phyloP scores from a whole-genome alignment of 2,329 filamentous ascomycete species.

The Penicillium psychrosexuale region DNA sequence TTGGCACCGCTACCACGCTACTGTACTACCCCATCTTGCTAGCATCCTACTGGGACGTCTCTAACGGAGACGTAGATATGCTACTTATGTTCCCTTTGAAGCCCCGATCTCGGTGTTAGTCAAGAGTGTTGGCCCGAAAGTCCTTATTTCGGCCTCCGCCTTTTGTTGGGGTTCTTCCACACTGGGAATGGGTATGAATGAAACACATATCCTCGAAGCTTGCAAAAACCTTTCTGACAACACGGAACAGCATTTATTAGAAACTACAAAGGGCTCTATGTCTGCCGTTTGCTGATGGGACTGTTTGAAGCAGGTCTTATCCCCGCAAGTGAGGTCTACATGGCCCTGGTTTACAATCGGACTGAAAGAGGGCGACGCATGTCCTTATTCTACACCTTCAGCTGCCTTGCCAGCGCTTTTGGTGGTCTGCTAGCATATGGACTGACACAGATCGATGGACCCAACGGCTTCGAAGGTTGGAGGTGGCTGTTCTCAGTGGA shows the following conservation, averaged over 20 bases:
- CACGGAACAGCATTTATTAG: neutral
- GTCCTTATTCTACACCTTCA: neutral
- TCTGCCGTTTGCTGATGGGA: neutral
- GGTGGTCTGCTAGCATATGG: neutral
- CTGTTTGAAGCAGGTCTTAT: neutral
- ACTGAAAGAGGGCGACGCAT: neutral
- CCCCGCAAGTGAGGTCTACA: neutral
- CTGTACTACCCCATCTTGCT: neutral
- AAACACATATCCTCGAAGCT: neutral
- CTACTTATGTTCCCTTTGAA: neutral
- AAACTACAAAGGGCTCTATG: neutral
- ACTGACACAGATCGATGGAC: neutral
- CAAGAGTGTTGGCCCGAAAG: neutral
- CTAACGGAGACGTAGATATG: neutral
- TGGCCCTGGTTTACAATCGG: neutral
- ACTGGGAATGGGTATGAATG: neutral
- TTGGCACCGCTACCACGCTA: neutral
- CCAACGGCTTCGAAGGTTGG: neutral
- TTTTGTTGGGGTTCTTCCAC: neutral
- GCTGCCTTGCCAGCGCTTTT: neutral
- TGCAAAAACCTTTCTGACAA: neutral
- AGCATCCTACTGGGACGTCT: neutral
- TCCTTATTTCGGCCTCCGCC: neutral
- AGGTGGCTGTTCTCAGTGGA: neutral
- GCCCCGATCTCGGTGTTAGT: neutral